Evolutionary conservation across 2,329 filamentous ascomycete species (phyloP), one percentile per base, ranked within the genome.

Genomic region (Apiospora arundinis): DNA sequence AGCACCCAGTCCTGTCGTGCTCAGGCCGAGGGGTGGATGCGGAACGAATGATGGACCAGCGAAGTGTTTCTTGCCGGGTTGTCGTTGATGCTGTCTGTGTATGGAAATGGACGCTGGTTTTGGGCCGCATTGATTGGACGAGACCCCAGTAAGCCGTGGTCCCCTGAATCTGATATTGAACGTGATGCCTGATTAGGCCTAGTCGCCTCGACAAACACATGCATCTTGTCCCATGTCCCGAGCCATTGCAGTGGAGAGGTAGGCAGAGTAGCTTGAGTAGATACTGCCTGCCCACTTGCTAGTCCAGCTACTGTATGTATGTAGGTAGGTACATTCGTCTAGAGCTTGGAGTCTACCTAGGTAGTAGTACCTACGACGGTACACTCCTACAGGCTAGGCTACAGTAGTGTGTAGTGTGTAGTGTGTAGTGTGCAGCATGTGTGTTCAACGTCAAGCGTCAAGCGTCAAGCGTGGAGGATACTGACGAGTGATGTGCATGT

Each of bases 111-210:
- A 40, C 2, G 21, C 56, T 63, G 18, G 32, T 14, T n/a, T n/a
- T n/a, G 56, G 56, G 8, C 28, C 32, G 32, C 18, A n/a, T 23
- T 63, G 56, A 40, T 63, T 63, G 56, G 56, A 18, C 12, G 2
- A 23, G 56, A 63, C n/a, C 56, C 56, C 21, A 40, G 56, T 63
- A 63, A 40, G 56, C 32, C 56, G 9, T n/a, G 32, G 32, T 63
- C 32, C 56, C 56, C 56, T 63, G 56, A 40, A 63, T 63, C 56
- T 40, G 56, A 40, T 60, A 63, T 63, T 63, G 56, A 63, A 63
- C 40, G 56, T 63, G 32, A 32, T 63, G 21, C 56, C 56, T 63
- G 11, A 63, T 63, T 8, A 18, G 32, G 56, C 7, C 49, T 40
- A 63, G 56, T 8, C 4, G 21, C 56, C 32, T 63, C 16, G 52